These are phyloP conservation scores for Pseudevernia furfuracea DNA, from an alignment of 495 filamentous ascomycete species.

Conservation along the genomic window DNA sequence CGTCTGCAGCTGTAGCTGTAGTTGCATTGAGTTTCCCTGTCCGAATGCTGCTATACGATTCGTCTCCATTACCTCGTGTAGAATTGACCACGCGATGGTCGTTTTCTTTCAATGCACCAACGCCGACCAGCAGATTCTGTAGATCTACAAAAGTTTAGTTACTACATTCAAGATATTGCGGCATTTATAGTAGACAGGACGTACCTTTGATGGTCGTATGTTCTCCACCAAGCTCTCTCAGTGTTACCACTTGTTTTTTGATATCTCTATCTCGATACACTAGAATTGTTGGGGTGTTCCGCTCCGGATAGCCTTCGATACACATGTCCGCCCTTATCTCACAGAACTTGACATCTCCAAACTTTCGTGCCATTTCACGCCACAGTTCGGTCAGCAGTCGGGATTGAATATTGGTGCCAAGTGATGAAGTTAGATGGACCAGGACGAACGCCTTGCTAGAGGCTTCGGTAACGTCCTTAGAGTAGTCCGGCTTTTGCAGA, in stretches of 20 bases:
- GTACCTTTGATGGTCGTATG: conserved; percentile 58
- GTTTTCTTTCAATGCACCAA: conserved; percentile 66
- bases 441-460: conserved; percentile 66
- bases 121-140: conserved; percentile 69
- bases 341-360: conserved; percentile 93
- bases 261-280: conserved; percentile 91
- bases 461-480: conserved; percentile 84
- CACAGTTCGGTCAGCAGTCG: conserved; percentile 78
- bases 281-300: conserved; percentile 88
- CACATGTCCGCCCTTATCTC: conserved; percentile 90
- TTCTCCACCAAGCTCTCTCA: conserved; percentile 67
- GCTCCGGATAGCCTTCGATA: conserved; percentile 92
- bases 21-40: conserved; percentile 36
- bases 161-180: conserved; percentile 2
- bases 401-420: conserved; percentile 74
- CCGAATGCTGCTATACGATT: conserved; percentile 39
- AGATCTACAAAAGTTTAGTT: conserved; percentile 39
- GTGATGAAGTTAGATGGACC: conserved; percentile 75
- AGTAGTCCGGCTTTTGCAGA: conserved; percentile 87
- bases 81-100: conserved; percentile 65
- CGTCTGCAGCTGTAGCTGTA: conserved; percentile 42
- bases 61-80: conserved; percentile 37
- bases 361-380: conserved; percentile 72
- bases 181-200: conserved; percentile 12
- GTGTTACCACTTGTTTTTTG: conserved; percentile 74